A percentile compares a stretch with the other conserved stretches of the same genome.
phyloP scores from a whole-genome alignment of 306 rosid genomes.

The Glycine latifolia region DNA sequence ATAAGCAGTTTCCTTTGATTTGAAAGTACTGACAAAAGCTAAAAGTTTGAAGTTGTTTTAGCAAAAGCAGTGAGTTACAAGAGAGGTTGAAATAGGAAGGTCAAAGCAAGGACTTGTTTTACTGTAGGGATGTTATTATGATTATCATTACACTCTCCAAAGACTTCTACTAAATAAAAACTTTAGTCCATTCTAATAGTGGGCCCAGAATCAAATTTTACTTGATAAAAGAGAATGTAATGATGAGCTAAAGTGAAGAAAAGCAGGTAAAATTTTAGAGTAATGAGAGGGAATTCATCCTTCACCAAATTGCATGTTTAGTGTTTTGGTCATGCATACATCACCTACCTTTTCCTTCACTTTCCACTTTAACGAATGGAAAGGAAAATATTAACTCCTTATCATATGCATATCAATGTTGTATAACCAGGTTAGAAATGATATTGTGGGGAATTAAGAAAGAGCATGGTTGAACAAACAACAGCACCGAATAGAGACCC shows the following conservation, averaged over 20 bases:
- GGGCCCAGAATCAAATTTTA: background rate
- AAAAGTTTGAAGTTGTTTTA: background rate
- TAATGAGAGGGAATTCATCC: slow-evolving; percentile 33
- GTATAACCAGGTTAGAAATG: slow-evolving; percentile 22
- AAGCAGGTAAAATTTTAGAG: slow-evolving; percentile 25
- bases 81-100: slow-evolving; percentile 11
- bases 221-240: background rate
- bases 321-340: slow-evolving; percentile 8
- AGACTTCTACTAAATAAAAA: background rate
- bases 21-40: background rate
- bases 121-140: background rate
- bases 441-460: slow-evolving; percentile 36
- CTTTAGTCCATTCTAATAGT: background rate
- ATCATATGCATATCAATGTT: slow-evolving; percentile 4
- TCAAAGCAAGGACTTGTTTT: slow-evolving; percentile 32
- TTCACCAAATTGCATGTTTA: slow-evolving; percentile 18
- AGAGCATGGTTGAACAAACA: slow-evolving; percentile 46
- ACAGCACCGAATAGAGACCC: slow-evolving; percentile 3
- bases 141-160: background rate
- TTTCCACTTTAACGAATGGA: slow-evolving; percentile 36
- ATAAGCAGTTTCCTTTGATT: background rate
- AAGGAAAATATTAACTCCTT: slow-evolving; percentile 32
- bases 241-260: slow-evolving; percentile 12
- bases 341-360: slow-evolving; percentile 5
- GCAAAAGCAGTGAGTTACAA: slow-evolving; percentile 6